Conservation (phyloP, 371 early-diverging fungal species). For the Mortierella sp. region DNA sequence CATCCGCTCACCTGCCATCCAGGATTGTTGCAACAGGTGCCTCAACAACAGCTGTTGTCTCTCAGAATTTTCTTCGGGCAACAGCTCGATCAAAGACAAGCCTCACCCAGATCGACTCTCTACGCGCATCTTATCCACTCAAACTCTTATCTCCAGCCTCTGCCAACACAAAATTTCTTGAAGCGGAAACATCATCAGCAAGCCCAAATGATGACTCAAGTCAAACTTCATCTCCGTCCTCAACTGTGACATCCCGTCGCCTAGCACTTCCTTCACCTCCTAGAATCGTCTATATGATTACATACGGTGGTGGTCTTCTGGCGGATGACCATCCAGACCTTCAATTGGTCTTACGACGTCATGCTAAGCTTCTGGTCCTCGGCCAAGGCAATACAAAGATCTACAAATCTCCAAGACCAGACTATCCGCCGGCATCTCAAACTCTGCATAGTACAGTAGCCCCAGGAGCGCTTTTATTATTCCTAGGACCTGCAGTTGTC, state of each 20-base stretch:
- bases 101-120: constrained; percentile 52
- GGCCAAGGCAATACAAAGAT: constrained; percentile 56
- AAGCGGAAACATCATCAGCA: background rate
- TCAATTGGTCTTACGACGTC: constrained; percentile 32
- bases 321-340: constrained; percentile 55
- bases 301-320: constrained; percentile 50
- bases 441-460: constrained; percentile 50
- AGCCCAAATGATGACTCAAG: background rate
- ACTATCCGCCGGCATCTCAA: constrained; percentile 51
- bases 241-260: background rate
- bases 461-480: constrained; percentile 37
- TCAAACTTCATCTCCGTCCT: background rate
- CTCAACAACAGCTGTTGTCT: constrained; percentile 44
- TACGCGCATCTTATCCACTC: constrained; percentile 47
- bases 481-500: constrained; percentile 49
- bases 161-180: constrained; percentile 23
- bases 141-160: constrained; percentile 51
- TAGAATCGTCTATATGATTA: constrained; percentile 54
- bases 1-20: constrained; percentile 39
- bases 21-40: constrained; percentile 39
- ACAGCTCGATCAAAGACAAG: constrained; percentile 46
- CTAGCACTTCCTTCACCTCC: constrained; percentile 28
- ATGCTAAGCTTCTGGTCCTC: constrained; percentile 33
- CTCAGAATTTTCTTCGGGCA: constrained; percentile 48
- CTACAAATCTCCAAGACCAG: constrained; percentile 36